Base-by-base conservation (phyloP, 108 stramenopile genomes). In the Pseudonitzschia pungens region DNA sequence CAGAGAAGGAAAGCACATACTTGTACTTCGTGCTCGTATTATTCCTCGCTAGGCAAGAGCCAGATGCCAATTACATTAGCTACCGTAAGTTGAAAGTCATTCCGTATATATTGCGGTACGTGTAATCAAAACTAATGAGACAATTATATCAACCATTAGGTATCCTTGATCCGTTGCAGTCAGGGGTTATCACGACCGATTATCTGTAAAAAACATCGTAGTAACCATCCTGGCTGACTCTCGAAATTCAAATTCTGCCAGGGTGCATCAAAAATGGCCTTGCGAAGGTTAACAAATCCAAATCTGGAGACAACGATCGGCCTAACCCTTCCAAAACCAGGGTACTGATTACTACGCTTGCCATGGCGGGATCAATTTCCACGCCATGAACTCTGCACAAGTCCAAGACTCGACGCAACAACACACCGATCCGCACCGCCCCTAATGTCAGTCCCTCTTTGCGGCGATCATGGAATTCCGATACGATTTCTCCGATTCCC, bases 291-390 rank as follows among this genome's bases (percentile, higher is more conserved):
- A 96, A 77, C 40, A 96, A 62, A 74, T 96, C 92, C 54, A 94
- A 55, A 53, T 93, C 87, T 11, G 92, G 92, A 52, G 94, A 92
- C 15, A 96, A 60, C 15, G 92, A 92, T 59, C 96, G 77, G 33
- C 93, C 93, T 27, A 96, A 67, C 16, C 96, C 96, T 81, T 96
- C 96, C 43, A 96, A 68, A 4, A 96, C 96, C 36, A 96, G 66
- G 71, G 92, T 94, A 50, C 87, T 89, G 59, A 96, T 79, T 18
- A 96, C 88, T 18, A 96, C 83, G 68, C 81, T 89, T 7, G 92
- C 77, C 96, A 96, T 96, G 42, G 92, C 84, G 12, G 96, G 96
- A 65, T 96, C 96, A 27, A 96, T 88, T 71, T 92, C 91, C 1
- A 96, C 96, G n/a, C 87, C 83, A 71, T 94, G 85, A 11, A 81